Evolutionary conservation across 805 yeast species (phyloP), one percentile per base, ranked within the genome.

Genomic region (Starmera caribaea): DNA sequence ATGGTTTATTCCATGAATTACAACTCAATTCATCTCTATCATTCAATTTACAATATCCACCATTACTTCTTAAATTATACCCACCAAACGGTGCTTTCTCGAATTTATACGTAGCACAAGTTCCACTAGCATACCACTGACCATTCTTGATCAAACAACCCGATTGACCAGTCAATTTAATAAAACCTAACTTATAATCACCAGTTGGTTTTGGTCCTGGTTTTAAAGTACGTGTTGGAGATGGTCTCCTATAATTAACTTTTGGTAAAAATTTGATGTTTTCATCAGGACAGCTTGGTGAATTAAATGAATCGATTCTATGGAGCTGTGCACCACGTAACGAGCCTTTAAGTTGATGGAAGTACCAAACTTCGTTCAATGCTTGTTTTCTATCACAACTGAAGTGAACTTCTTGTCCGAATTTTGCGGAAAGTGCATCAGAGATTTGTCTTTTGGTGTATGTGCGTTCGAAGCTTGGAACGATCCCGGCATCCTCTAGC

Each of bases 81-180:
- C 90, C 90, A 4, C 94, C 94, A 59, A 76, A 77, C 28, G 73
- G 72, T 28, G 81, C 75, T 39, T 76, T 69, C 14, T 34, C 33
- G 21, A 83, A 50, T 21, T 68, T 68, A 61, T 69, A 89, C 5
- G 81, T 76, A 5, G 96, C 97, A 59, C 97, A 90, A 0, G 92
- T 76, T 1, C 96, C 96, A 32, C 63, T 57, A 5, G 71, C 55
- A 61, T 81, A 85, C 92, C 95, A 89, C 47, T 76, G 73, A 4
- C 98, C 98, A 52, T 76, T 83, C 44, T 83, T 75, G 52, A 89
- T 90, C 42, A 90, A 63, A 60, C 96, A 86, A 9, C 95, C 96
- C 5, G 59, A 46, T 42, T 79, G 72, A 33, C 63, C 73, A 15
- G 68, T 54, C 12, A 76, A 60, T 39, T 63, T 69, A 35, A 84